Conservation (phyloP, 2,329 filamentous ascomycete species). For the Sphaerulina vaccinii region DNA sequence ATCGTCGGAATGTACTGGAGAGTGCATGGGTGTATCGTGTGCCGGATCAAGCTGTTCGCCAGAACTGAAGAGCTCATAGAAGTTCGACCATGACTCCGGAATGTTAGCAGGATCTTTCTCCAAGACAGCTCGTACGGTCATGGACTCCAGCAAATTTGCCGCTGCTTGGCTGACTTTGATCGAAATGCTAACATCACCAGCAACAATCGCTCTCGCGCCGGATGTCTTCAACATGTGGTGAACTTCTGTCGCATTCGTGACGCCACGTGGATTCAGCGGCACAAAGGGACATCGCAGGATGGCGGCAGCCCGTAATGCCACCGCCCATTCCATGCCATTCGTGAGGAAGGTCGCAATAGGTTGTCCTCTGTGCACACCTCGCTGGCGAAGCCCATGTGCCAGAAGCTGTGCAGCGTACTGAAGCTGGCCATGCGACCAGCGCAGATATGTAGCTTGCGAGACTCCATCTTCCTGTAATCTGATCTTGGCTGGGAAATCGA, state of each 20-base stretch:
- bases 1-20: not conserved
- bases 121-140: not conserved
- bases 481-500: not conserved
- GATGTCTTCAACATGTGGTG: slow-evolving; percentile 12
- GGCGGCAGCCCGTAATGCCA: slow-evolving; percentile 8
- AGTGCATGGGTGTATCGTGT: not conserved
- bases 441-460: not conserved
- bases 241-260: slow-evolving; percentile 9
- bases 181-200: slow-evolving; percentile 1
- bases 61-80: not conserved
- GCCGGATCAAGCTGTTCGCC: not conserved
- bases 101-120: not conserved
- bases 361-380: slow-evolving; percentile 1
- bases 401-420: slow-evolving; percentile 5
- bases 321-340: slow-evolving; percentile 11
- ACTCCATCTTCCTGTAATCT: not conserved
- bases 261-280: slow-evolving; percentile 14
- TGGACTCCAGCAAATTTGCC: not conserved
- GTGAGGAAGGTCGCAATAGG: slow-evolving; percentile 6
- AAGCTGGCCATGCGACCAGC: slow-evolving; percentile 6
- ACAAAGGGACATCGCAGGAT: slow-evolving; percentile 17
- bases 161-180: not conserved
- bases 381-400: not conserved
- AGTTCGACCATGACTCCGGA: slow-evolving; percentile 1
- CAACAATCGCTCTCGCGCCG: slow-evolving; percentile 1